phyloP scores from a whole-genome alignment of 495 filamentous ascomycete genomes.

The Tirmania nivea region DNA sequence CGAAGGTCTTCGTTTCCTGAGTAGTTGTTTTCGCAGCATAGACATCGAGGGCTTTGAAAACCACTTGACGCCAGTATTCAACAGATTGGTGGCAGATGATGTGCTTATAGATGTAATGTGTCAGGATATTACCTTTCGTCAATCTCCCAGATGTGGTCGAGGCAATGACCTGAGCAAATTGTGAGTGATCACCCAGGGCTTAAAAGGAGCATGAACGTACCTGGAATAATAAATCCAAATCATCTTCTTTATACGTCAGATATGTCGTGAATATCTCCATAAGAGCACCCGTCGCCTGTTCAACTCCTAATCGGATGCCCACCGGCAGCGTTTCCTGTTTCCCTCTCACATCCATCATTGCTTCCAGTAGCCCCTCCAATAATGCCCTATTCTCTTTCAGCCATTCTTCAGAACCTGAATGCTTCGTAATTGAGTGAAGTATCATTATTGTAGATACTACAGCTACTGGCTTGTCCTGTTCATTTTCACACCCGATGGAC shows the following conservation, averaged over 20 bases:
- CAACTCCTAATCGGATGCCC: constrained; percentile 57
- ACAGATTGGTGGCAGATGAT: constrained; percentile 71
- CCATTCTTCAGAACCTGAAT: constrained; percentile 40
- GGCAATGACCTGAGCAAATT: constrained; percentile 37
- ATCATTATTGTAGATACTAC: constrained; percentile 76
- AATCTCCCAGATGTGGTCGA: constrained; percentile 64
- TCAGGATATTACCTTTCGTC: constrained; percentile 50
- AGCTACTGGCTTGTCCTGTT: constrained; percentile 42
- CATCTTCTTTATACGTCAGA: constrained; percentile 46
- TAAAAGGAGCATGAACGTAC: neutral
- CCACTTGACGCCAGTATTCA: constrained; percentile 66
- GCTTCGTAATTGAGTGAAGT: constrained; percentile 49
- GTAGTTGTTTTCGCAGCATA: constrained; percentile 56
- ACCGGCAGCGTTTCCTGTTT: constrained; percentile 44
- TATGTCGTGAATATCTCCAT: constrained; percentile 71
- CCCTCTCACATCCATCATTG: constrained; percentile 51
- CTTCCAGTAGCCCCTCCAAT: constrained; percentile 41
- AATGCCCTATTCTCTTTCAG: constrained; percentile 55
- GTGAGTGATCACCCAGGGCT: neutral
- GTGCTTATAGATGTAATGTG: constrained; percentile 60
- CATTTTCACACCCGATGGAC: constrained; percentile 40
- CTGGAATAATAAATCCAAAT: constrained; percentile 74
- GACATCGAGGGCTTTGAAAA: constrained; percentile 69
- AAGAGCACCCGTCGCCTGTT: constrained; percentile 72
- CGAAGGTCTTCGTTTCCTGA: constrained; percentile 80